phyloP scores from a whole-genome alignment of 257 asterid species.

The Coffea canephora region DNA sequence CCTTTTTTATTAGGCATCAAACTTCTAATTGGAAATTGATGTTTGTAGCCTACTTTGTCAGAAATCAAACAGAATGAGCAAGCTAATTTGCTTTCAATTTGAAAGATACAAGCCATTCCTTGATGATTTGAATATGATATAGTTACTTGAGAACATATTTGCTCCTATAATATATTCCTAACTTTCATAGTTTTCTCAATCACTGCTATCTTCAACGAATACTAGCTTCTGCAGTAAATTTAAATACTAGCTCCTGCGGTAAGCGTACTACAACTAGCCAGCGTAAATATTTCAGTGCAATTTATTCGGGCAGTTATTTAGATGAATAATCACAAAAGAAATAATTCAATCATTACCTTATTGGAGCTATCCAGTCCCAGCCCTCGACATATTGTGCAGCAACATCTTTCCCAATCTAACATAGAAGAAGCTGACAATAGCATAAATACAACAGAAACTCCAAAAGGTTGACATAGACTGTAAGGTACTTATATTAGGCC shows the following conservation, averaged over 20 bases:
- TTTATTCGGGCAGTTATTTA: not conserved
- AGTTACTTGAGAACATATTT: not conserved
- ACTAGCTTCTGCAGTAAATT: not conserved
- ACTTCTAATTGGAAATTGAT: too few relatives aligned
- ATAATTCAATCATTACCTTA: constrained; percentile 48
- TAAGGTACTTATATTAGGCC: not conserved
- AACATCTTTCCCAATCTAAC: constrained; percentile 92
- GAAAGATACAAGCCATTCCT: not conserved
- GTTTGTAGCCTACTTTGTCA: too few relatives aligned
- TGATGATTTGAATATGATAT: not conserved
- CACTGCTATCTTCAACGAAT: not conserved
- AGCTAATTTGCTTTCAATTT: not conserved
- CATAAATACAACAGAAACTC: not conserved
- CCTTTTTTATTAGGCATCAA: not conserved
- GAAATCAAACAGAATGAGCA: too few relatives aligned
- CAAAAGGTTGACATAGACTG: not conserved
- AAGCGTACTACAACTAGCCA: not conserved
- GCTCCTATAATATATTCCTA: too few relatives aligned
- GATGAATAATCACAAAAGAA: not conserved
- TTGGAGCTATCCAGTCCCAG: constrained; percentile 99
- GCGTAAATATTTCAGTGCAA: not conserved
- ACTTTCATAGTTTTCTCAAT: not conserved
- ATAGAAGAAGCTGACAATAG: constrained; percentile 5
- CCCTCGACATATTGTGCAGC: constrained; percentile 96
- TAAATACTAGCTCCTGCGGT: not conserved